Percentiles rank a stretch among this genome's conserved stretches.
Evolutionary conservation across 2,329 filamentous ascomycete species (phyloP).

Genomic region (Penicillium paneum): DNA sequence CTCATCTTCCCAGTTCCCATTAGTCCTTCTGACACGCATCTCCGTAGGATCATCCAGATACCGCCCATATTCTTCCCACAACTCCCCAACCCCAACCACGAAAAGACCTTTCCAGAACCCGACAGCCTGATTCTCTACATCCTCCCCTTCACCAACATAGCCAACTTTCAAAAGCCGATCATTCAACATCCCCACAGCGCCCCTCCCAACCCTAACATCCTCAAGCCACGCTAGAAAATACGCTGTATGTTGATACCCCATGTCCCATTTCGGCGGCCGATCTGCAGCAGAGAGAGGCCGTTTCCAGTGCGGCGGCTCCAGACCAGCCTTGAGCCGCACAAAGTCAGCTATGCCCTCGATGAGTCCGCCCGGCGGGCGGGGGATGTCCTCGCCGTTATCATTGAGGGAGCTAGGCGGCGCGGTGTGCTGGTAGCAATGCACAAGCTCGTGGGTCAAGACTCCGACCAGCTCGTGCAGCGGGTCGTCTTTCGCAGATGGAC

Average conservation of each 20-base stretch:
- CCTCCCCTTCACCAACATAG: conserved; percentile 30
- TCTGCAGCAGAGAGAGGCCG: conserved; percentile 46
- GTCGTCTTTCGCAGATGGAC: conserved; percentile 21
- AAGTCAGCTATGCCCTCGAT: conserved; percentile 93
- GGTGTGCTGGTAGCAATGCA: conserved; percentile 90
- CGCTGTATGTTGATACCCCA: conserved; percentile 83
- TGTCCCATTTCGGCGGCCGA: conserved; percentile 68
- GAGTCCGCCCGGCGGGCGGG: conserved; percentile 63
- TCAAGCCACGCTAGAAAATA: conserved; percentile 91
- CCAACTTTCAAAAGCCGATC: conserved; percentile 37
- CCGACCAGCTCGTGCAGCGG: conserved; percentile 66
- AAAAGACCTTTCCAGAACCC: conserved; percentile 52
- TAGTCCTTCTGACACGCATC: background rate
- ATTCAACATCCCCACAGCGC: conserved; percentile 61
- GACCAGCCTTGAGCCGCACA: conserved; percentile 71
- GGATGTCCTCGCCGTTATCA: conserved; percentile 11
- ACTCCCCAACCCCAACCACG: conserved; percentile 60
- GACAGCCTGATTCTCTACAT: background rate
- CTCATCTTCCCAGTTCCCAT: conserved; percentile 29
- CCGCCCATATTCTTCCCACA: conserved; percentile 72
- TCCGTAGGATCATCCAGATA: conserved; percentile 40
- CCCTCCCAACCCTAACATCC: conserved; percentile 60
- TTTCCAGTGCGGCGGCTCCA: conserved; percentile 83
- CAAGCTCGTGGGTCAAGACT: conserved; percentile 86
- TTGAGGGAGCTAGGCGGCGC: conserved; percentile 48